Conservation (phyloP, 495 filamentous ascomycete species). For the Aspergillus carlsbadensis region DNA sequence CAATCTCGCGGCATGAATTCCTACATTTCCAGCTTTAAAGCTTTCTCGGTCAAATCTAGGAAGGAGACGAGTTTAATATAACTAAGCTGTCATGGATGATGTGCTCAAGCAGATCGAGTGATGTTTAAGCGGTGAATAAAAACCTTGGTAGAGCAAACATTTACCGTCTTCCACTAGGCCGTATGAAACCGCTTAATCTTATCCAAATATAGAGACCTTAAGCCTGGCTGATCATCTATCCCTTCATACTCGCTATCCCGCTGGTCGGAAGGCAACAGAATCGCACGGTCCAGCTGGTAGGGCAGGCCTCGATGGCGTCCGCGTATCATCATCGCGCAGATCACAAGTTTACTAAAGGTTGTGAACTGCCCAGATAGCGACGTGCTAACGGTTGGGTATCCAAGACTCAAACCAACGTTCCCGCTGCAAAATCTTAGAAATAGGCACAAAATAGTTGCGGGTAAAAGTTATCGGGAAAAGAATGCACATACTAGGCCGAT, state of each 20-base stretch:
- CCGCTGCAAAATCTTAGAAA: constrained; percentile 44
- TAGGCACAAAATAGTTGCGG: background rate
- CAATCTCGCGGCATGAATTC: too few species aligned
- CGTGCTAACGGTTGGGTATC: constrained; percentile 66
- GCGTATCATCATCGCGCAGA: constrained; percentile 85
- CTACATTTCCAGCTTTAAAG: too few species aligned
- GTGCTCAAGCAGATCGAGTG: too few species aligned
- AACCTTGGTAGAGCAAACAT: too few species aligned
- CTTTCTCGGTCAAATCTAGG: too few species aligned
- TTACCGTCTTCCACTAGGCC: too few species aligned
- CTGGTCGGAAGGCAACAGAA: constrained; percentile 72
- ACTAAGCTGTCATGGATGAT: too few species aligned
- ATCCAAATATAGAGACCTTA: too few species aligned
- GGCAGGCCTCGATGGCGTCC: constrained; percentile 87
- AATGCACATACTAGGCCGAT: constrained; percentile 60
- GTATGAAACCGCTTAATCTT: too few species aligned
- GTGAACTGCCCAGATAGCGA: constrained; percentile 74
- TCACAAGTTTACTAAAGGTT: constrained; percentile 75
- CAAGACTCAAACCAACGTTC: constrained; percentile 86
- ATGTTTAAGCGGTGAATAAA: too few species aligned
- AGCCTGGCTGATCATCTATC: too few species aligned
- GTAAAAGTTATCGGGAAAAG: background rate
- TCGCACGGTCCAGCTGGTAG: constrained; percentile 84
- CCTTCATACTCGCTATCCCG: constrained; percentile 35
- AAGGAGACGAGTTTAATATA: too few species aligned